Percentiles rank a stretch among this genome's conserved stretches.
These are phyloP conservation scores for Dryadomyces quercivorus DNA, from an alignment of 2,329 filamentous ascomycete species.

Conservation along the genomic window DNA sequence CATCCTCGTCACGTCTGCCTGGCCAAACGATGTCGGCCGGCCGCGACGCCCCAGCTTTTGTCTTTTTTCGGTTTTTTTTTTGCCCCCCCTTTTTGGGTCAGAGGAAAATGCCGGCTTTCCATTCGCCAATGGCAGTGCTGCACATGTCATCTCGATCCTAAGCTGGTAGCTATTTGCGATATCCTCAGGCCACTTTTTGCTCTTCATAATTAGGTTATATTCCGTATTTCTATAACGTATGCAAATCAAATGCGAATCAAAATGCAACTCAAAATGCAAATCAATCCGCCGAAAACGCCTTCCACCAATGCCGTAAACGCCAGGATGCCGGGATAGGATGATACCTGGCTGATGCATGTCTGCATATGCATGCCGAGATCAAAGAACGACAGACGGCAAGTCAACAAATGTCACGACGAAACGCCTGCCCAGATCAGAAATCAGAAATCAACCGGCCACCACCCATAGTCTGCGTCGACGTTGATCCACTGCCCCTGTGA, in stretches of 20 bases:
- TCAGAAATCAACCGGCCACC: constrained; percentile 24
- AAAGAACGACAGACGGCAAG: neutral
- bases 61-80: too few species aligned
- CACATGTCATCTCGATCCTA: too few species aligned
- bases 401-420: neutral
- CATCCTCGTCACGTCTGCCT: neutral
- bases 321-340: too few species aligned
- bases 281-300: too few species aligned
- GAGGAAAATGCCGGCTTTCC: neutral
- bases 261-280: neutral
- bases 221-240: neutral
- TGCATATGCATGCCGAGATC: neutral
- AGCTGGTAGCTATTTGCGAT: neutral
- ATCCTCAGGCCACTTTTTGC: neutral
- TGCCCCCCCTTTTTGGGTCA: neutral
- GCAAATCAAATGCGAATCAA: neutral
- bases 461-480: constrained; percentile 59
- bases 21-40: too few species aligned
- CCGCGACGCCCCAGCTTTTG: too few species aligned
- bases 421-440: neutral
- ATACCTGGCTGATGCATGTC: too few species aligned
- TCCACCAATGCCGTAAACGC: too few species aligned
- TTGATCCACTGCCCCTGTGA: constrained; percentile 56
- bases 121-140: neutral
- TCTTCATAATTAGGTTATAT: neutral